Conservation (phyloP, 2,329 filamentous ascomycete species). For the Paraphaeosphaeria minitans region DNA sequence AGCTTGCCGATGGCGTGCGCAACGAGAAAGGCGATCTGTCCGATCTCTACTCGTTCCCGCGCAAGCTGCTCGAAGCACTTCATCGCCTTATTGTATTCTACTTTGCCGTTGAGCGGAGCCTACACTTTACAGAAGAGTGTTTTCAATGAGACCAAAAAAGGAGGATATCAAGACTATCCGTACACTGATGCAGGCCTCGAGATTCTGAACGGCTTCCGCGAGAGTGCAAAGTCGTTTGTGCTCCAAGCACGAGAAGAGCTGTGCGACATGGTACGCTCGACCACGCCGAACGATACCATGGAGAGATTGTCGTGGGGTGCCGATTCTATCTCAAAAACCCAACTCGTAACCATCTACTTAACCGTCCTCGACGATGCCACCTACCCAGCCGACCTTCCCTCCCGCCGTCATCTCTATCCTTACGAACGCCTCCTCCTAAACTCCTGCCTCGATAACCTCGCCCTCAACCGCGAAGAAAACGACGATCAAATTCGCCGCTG, state of each 20-base stretch:
- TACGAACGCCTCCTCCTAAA: constrained; percentile 29
- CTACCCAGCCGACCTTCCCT: constrained; percentile 26
- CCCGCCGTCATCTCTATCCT: constrained; percentile 28
- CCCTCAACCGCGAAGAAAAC: constrained; percentile 29
- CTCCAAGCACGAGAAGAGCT: constrained; percentile 27
- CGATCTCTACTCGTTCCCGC: constrained; percentile 31
- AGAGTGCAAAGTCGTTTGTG: constrained; percentile 20
- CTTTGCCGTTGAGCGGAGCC: constrained; percentile 33
- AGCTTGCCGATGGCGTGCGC: constrained; percentile 35
- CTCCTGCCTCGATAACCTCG: constrained; percentile 30
- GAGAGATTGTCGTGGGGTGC: constrained; percentile 32
- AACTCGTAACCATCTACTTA: constrained; percentile 32
- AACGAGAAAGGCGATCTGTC: constrained; percentile 33
- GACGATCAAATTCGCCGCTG: constrained; percentile 32
- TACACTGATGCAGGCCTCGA: constrained; percentile 20
- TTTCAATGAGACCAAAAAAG: constrained; percentile 1
- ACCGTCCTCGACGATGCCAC: constrained; percentile 31
- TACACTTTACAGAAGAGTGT: constrained; percentile 22
- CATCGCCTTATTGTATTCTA: constrained; percentile 30
- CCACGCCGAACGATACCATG: constrained; percentile 13
- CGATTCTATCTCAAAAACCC: constrained; percentile 35
- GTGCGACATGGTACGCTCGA: constrained; percentile 31
- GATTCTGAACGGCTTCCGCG: constrained; percentile 26
- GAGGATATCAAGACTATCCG: constrained; percentile 7
- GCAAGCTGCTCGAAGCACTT: constrained; percentile 28